Base-by-base conservation (phyloP, 805 yeast species). In the Cyberlindnera galapagoensis region DNA sequence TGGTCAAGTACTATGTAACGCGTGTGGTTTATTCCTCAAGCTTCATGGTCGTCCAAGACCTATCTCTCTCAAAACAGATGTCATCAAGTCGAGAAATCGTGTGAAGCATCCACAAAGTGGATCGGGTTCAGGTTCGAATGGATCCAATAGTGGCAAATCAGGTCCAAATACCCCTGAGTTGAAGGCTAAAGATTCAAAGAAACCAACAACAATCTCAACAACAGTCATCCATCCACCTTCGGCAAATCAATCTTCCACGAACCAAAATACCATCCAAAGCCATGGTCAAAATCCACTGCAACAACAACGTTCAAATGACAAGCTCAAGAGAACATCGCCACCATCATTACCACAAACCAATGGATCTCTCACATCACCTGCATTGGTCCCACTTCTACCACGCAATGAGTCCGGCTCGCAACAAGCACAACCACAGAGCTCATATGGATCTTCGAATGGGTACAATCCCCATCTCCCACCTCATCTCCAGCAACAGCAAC, bases 41-140 rank as follows among this genome's bases (percentile, higher is more conserved):
- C 69, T 88, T 25, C 97, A 88, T 53, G 95, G 96, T 16, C 73
- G 94, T 33, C 85, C 95, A 23, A 69, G 97, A 49, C 97, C 97
- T 6, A 87, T 87, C 34, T 76, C 87, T 16, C 65, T 88, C 49
- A 88, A 88, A 56, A 85, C 96, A 9, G 95, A 88, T 60, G 87
- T 88, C 18, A 88, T 88, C 56, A 86, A 87, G 60, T 79, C 92
- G 26, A 71, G 97, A 53, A 88, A 88, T 54, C 71, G 97, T 49
- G 80, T 82, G 50, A 79, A 80, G 49, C 80, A 75, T 26, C 43
- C 47, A 13, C 46, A 40, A 26, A 25, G 27, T 6, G 22, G 19
- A 9, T 18, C 36, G 17, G 31, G 38, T 5, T 33, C 34, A 17
- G 34, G 35, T 20, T 14, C 36, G 10, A 31, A 21, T 7, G 35